Base-by-base conservation (phyloP, 2,329 filamentous ascomycete species). In the Lizonia empirigonia region DNA sequence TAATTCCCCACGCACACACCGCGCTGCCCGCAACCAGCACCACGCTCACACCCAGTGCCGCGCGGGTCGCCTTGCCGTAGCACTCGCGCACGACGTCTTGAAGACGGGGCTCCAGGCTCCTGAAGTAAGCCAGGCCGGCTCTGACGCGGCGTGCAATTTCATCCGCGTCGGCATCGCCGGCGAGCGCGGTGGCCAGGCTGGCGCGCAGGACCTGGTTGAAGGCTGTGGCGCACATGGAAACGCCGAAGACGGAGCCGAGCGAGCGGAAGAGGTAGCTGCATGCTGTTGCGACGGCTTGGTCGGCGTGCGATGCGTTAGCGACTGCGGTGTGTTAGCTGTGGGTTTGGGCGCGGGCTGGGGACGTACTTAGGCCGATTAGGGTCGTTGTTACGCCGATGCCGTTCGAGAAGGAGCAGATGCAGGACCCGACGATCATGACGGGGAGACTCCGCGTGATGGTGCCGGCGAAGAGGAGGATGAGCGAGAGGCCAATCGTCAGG, bases 241-340 rank as follows among this genome's bases (percentile, higher is more conserved):
- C 78, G 9, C 89, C 83, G 30, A 85, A 79, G 8, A 85, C 83
- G 13, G 79, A 82, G 9, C 84, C 90, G 0, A 92, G 78, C 1
- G 86, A 87, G 30, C 89, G 85, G 78, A 93, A 93, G 19, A 93
- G 82, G 72, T 93, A 93, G 16, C 85, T 89, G 69, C 88, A 91
- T 7, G 90, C 89, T 13, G 89, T 88, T 4, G 86, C 87, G 1
- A 92, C 82, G 2, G 90, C 88, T 55, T 88, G 85, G 59, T 92
- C 89, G 34, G 84, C 79, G 3, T 79, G 77, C 1, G 82, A 75
- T 0, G 86, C 82, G 65, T 91, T 90, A 24, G 88, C 85, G 56
- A 92, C 84, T 78, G 46, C 16, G 26, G 22, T 51, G 3, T 44
- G 29, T 53, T 38, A 50, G 51, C 30, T 34, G 19, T 19, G 24